A percentile compares a stretch with the other conserved stretches of the same genome.
phyloP scores from a whole-genome alignment of 495 filamentous ascomycete species.

The Trichodelitschia bisporula region DNA sequence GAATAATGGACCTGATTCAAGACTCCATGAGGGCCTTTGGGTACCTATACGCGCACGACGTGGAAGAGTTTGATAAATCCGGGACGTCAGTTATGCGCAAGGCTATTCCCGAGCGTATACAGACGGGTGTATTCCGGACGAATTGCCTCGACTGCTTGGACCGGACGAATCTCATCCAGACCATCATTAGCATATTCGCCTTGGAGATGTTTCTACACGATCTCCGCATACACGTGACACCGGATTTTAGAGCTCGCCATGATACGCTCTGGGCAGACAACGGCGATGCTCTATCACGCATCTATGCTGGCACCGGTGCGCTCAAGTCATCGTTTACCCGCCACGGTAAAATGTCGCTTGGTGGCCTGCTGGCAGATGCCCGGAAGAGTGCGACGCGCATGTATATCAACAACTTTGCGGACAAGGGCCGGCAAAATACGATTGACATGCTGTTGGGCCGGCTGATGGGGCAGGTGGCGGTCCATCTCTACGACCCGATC shows the following conservation, averaged over 20 bases:
- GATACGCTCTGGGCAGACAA: constrained; percentile 95
- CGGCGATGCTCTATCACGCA: constrained; percentile 76
- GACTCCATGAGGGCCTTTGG: constrained; percentile 64
- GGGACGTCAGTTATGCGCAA: constrained; percentile 10
- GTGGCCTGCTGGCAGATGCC: constrained; percentile 82
- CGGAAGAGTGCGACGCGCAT: constrained; percentile 81
- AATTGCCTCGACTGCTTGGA: constrained; percentile 95
- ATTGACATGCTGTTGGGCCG: constrained; percentile 74
- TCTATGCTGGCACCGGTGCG: constrained; percentile 90
- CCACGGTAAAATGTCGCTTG: constrained; percentile 84
- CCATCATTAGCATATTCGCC: constrained; percentile 78
- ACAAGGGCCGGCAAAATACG: constrained; percentile 78
- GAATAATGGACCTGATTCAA: constrained; percentile 49
- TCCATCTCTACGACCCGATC: constrained; percentile 76
- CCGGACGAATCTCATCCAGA: constrained; percentile 88
- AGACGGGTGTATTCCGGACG: constrained; percentile 83
- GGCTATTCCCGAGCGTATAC: constrained; percentile 25
- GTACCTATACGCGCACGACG: constrained; percentile 64
- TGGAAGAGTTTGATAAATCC: constrained; percentile 19
- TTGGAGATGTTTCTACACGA: constrained; percentile 56
- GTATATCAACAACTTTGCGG: constrained; percentile 93
- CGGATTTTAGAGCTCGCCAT: constrained; percentile 78
- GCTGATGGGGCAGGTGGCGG: constrained; percentile 57
- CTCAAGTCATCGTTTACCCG: constrained; percentile 92
- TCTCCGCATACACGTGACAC: constrained; percentile 32